Base-by-base conservation (phyloP, 2,329 filamentous ascomycete genomes). In the Geosmithia putterillii region DNA sequence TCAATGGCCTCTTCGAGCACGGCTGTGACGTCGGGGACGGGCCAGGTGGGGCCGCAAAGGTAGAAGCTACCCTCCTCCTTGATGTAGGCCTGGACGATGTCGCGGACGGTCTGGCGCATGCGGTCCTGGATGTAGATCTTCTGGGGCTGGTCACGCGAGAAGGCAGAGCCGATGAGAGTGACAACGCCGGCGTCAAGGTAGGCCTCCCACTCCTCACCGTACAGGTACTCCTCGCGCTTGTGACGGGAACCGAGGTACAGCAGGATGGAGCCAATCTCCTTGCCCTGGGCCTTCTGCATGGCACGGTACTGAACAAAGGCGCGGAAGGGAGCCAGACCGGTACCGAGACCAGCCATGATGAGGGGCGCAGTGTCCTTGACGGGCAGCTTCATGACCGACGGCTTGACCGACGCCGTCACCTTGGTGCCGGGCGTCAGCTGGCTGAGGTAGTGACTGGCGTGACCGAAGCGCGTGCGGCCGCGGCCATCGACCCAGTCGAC, bases 121-220 rank as follows among this genome's bases (percentile, higher is more conserved):
- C 89, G 79, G 62, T 98, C 92, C 71, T 98, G 92, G 58, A 98
- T 98, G 67, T 98, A 98, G 51, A 98, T 95, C 80, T 98, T 98
- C 70, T 95, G 75, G 15, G 86, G 84, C 74, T 98, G 92, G 60
- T 98, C 92, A 60, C 92, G 83, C 46, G 86, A 94, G 73, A 98
- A 98, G 38, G 92, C 92, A 42, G 86, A 80, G 42, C 92, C 92
- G 42, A 98, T 78, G 37, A 95, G 76, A 0, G 92, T 98, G 60
- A 98, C 89, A 54, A 98, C 86, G 42, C 92, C 92, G 0, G 92
- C 88, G 47, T 89, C 90, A 58, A 92, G 79, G 66, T 98, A 98
- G 0, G 92, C 92, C 64, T 98, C 92, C 92, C 92, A 98, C 64
- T 98, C 92, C 64, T 98, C 92, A 48, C 92, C 92, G 58, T 96